Evolutionary conservation across 352 stramenopile genomes (phyloP), one percentile per base, ranked within the genome.

Genomic region (Pythium monospermum): DNA sequence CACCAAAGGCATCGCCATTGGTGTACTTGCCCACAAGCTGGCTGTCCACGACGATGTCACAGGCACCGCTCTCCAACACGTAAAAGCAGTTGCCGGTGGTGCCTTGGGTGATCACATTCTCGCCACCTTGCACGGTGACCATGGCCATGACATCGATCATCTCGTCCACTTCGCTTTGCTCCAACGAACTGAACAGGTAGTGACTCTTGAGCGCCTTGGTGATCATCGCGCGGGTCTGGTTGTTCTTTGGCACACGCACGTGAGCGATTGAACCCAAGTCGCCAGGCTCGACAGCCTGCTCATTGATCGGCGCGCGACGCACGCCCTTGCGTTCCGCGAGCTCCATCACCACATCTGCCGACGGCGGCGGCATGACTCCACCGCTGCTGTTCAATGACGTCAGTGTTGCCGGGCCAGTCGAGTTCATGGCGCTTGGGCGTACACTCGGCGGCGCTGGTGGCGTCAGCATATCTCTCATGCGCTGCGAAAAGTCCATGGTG

Each of bases 61-160:
- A 89, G 31, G 74, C 58, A 16, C 95, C 95, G 65, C 75, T 94
- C 53, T 96, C 70, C 19, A 98, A 80, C 26, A 98, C 84, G 68
- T 96, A 98, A 56, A 98, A 98, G 46, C 73, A 92, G 62, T 97
- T 91, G 53, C 87, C 91, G 15, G 78, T 46, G 7, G 84, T 80
- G 46, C 94, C 94, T 59, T 96, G 83, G 15, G 68, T 61, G 48
- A 93, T 94, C 6, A 93, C 71, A n/a, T 78, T 55, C 22, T 88
- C 76, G 6, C 73, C 72, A 0, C 62, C 58, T 41, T 86, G 73
- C 21, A 85, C 65, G 16, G 73, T 84, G 37, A 83, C 71, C 72
- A 85, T 87, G 38, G 73, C 66, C 81, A 92, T 92, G 30, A 89
- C 73, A 41, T 88, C 73, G 37, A 92, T 86, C 74, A 92, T 92